Conservation (phyloP, 345 rosid species). For the Streptanthus diversifolius region DNA sequence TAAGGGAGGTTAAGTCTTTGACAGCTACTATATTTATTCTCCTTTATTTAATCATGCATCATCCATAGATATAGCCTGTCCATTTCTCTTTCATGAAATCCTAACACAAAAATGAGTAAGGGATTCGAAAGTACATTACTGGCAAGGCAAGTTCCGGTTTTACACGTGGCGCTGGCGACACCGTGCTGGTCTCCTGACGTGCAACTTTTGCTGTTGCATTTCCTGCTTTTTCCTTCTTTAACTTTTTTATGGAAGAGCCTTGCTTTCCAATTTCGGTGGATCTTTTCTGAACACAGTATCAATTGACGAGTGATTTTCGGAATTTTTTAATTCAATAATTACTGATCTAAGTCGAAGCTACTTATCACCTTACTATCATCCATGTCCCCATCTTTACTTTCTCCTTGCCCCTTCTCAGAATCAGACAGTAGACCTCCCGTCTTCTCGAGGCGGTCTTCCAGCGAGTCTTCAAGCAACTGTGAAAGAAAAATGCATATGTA, state of each 20-base stretch:
- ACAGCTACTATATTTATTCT: neutral
- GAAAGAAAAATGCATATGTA: slow-evolving; percentile 12
- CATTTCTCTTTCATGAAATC: neutral
- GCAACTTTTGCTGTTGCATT: slow-evolving; percentile 61
- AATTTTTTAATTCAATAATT: neutral
- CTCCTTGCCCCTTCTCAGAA: slow-evolving; percentile 79
- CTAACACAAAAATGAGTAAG: slow-evolving; percentile 18
- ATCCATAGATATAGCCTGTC: neutral
- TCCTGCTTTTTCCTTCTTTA: slow-evolving; percentile 78
- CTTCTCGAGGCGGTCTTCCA: slow-evolving; percentile 88
- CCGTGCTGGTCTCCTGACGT: slow-evolving; percentile 57
- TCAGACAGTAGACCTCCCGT: slow-evolving; percentile 67
- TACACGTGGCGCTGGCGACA: slow-evolving; percentile 61
- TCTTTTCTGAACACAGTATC: slow-evolving; percentile 62
- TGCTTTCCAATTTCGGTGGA: slow-evolving; percentile 74
- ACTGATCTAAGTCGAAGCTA: slow-evolving; percentile 5
- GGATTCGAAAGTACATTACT: slow-evolving; percentile 56
- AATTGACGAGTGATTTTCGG: slow-evolving; percentile 10
- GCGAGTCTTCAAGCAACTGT: slow-evolving; percentile 87
- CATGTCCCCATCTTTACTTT: slow-evolving; percentile 69
- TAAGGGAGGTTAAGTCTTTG: slow-evolving; percentile 7
- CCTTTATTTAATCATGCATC: neutral
- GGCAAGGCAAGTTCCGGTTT: slow-evolving; percentile 94
- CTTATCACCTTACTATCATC: slow-evolving; percentile 78
- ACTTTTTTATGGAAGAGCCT: slow-evolving; percentile 79